Percentiles rank a stretch among this genome's conserved stretches.
These are phyloP conservation scores for Iris macrosiphon DNA, from an alignment of 106 monocot species.

Conservation along the genomic window DNA sequence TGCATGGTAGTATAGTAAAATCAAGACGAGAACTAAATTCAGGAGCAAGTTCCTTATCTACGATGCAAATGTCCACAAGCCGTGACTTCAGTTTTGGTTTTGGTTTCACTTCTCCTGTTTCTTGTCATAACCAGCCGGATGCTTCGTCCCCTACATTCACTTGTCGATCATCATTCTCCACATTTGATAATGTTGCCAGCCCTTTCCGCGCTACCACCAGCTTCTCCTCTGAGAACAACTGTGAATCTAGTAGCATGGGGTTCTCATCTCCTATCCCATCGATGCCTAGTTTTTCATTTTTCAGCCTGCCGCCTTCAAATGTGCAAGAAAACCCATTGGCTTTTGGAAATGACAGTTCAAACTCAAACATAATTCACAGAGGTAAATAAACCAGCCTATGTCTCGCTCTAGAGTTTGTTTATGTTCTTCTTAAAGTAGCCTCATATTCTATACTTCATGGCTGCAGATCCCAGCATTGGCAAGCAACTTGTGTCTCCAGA, in stretches of 20 bases:
- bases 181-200: conserved; percentile 18
- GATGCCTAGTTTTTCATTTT: conserved; percentile 61
- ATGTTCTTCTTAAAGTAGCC: neutral
- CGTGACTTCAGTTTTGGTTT: conserved; percentile 67
- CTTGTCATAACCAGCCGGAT: conserved; percentile 13
- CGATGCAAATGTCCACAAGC: conserved; percentile 13
- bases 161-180: conserved; percentile 70
- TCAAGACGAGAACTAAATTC: conserved; percentile 8
- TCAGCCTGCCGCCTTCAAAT: conserved; percentile 20
- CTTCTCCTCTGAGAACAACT: conserved; percentile 59
- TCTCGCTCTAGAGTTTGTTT: neutral
- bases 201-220: conserved; percentile 15
- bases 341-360: conserved; percentile 6
- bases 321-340: conserved; percentile 14
- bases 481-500: conserved; percentile 4
- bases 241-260: conserved; percentile 9
- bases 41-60: conserved; percentile 38
- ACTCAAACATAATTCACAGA: conserved; percentile 6
- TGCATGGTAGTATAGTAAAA: neutral
- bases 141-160: conserved; percentile 42
- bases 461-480: conserved; percentile 27
- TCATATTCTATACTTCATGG: neutral
- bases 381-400: conserved; percentile 12
- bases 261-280: conserved; percentile 28
- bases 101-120: conserved; percentile 12